These are phyloP conservation scores for Cajanus cajan DNA, from an alignment of 306 rosid genomes.

Conservation along the genomic window DNA sequence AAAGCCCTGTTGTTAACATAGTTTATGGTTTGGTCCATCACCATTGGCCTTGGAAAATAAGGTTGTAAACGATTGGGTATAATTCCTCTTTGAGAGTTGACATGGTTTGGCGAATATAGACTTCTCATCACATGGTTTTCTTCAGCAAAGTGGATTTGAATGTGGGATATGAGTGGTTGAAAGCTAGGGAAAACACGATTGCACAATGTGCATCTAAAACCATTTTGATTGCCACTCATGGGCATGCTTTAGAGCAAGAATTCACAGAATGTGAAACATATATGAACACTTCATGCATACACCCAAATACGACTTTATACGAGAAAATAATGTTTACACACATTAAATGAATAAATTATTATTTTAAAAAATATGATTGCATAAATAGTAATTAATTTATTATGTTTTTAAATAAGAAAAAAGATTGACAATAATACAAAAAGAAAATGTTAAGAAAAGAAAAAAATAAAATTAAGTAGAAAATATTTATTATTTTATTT, in stretches of 20 bases:
- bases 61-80: background rate
- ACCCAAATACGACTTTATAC: background rate
- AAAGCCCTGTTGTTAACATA: background rate
- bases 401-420: background rate
- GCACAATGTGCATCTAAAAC: background rate
- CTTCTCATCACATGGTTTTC: background rate
- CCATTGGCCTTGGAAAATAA: background rate
- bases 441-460: no score
- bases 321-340: background rate
- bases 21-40: background rate
- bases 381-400: background rate
- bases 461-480: no score
- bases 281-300: background rate
- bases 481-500: no score
- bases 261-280: background rate
- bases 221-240: background rate
- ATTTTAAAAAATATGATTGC: background rate
- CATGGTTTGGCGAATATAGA: background rate
- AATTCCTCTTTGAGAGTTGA: background rate
- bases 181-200: background rate
- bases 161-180: background rate
- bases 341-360: background rate
- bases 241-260: background rate
- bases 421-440: background rate
- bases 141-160: background rate